phyloP scores from a whole-genome alignment of 345 rosid genomes.

The Brassica napus region Da-Ae NC_063443.1:14596001-14596500 shows the following conservation, averaged over 20 bases:
- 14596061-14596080: conserved; percentile 96
- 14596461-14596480: conserved; percentile 93
- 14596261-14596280: conserved; percentile 20
- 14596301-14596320: conserved; percentile 9
- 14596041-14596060: conserved; percentile 93
- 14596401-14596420: conserved; percentile 1
- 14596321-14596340: background rate
- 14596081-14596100: conserved; percentile 66
- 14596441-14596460: conserved; percentile 95
- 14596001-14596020: conserved; percentile 43
- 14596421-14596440: conserved; percentile 36
- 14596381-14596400: conserved; percentile 27
- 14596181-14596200: conserved; percentile 44
- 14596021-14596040: conserved; percentile 60
- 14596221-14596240: conserved; percentile 22
- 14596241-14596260: conserved; percentile 19
- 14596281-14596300: conserved; percentile 19
- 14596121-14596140: conserved; percentile 72
- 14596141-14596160: conserved; percentile 93
- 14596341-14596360: background rate
- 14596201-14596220: background rate
- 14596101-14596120: conserved; percentile 60
- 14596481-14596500: conserved; percentile 87
- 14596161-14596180: conserved; percentile 97
- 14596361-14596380: conserved; percentile 8